These are phyloP conservation scores for Purpureocillium takamizusanense DNA, from an alignment of 2,329 filamentous ascomycete species.

Conservation along the genomic window DNA sequence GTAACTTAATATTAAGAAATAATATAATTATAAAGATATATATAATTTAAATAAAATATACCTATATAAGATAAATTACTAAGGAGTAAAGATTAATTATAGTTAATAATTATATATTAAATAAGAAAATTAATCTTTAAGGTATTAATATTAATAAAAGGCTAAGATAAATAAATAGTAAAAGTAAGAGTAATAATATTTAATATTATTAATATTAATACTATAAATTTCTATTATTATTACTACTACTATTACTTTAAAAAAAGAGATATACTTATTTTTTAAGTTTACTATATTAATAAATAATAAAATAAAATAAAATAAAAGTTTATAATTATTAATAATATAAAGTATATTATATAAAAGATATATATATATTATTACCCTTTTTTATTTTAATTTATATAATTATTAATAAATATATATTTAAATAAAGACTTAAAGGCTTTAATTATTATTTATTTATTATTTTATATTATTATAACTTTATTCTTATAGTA, in stretches of 20 bases:
- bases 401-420: neutral
- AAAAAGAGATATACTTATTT: constrained; percentile 12
- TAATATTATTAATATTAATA: too few species aligned
- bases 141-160: constrained; percentile 6
- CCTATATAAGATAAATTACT: neutral
- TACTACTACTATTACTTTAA: constrained; percentile 8
- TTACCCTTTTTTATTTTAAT: neutral
- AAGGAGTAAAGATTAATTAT: too few species aligned
- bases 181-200: constrained; percentile 5
- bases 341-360: neutral
- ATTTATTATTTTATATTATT: too few species aligned
- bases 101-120: neutral
- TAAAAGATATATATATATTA: too few species aligned
- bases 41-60: neutral
- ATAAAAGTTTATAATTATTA: neutral
- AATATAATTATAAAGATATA: neutral
- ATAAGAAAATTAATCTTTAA: neutral
- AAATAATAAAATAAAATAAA: neutral
- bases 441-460: too few species aligned
- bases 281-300: constrained; percentile 10
- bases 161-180: constrained; percentile 7
- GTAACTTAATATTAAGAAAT: neutral
- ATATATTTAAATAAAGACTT: neutral
- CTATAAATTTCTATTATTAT: too few species aligned
- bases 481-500: too few species aligned